Base-by-base conservation (phyloP, 805 yeast genomes). In the Wickerhamomyces chambardii region DNA sequence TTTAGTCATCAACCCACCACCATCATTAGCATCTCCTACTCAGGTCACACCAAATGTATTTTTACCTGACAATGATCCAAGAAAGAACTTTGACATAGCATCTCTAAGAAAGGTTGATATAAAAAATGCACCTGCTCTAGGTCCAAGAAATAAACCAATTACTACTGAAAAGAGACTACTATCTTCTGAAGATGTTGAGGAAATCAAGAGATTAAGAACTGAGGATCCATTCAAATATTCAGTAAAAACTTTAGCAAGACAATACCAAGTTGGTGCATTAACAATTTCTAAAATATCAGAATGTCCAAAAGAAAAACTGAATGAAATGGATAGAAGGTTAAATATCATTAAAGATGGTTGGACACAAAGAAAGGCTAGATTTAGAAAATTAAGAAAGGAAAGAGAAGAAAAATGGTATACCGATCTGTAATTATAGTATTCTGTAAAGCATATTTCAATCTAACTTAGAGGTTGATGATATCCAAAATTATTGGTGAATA, bases 381-480 rank as follows among this genome's bases (percentile, higher is more conserved):
- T 83, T 9, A 65, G 80, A 44, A 53, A 53, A 15, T 85, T 80
- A 45, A 64, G 80, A 47, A 53, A 58, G 41, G 75, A 76, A 56
- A 66, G 90, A 56, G 70, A 66, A 40, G 57, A 67, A 42, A 50
- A 66, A 47, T 80, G 90, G 90, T 70, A 78, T 43, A 65, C 80
- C 32, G 54, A 51, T 31, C 52, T 47, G 33, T 51, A 31, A 40
- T n/a, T n/a, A n/a, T n/a, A n/a, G n/a, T n/a, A n/a, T n/a, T n/a
- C n/a, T n/a, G n/a, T n/a, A n/a, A n/a, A n/a, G n/a, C n/a, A n/a
- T n/a, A n/a, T n/a, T n/a, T n/a, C n/a, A n/a, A n/a, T n/a, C n/a
- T n/a, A n/a, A n/a, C n/a, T n/a, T n/a, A n/a, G n/a, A n/a, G n/a
- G n/a, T n/a, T n/a, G n/a, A n/a, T n/a, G n/a, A n/a, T n/a, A n/a